Conservation (phyloP, 2,329 filamentous ascomycete species). For the Aspergillus uvarum region DNA sequence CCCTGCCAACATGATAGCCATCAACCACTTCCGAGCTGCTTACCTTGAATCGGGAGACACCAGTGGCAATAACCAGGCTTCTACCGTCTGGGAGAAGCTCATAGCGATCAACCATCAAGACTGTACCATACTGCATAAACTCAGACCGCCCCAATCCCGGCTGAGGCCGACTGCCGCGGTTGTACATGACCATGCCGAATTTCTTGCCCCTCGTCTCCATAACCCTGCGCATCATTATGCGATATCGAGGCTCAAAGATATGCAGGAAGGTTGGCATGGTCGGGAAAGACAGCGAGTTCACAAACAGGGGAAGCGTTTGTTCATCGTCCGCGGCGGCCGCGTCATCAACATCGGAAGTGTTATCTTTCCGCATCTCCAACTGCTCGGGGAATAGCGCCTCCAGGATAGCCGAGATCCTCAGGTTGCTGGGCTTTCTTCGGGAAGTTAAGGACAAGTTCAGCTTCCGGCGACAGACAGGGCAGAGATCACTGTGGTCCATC, state of each 20-base stretch:
- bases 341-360: conserved; percentile 52
- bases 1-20: conserved; percentile 73
- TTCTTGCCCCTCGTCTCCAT: conserved; percentile 67
- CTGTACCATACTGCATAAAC: conserved; percentile 74
- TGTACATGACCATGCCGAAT: conserved; percentile 83
- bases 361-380: conserved; percentile 57
- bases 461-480: conserved; percentile 73
- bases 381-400: conserved; percentile 68
- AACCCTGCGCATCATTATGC: conserved; percentile 80
- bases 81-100: conserved; percentile 76
- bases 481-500: conserved; percentile 73
- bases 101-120: conserved; percentile 72
- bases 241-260: conserved; percentile 89
- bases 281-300: conserved; percentile 80
- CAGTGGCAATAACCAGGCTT: conserved; percentile 75
- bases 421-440: conserved; percentile 58
- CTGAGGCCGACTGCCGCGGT: conserved; percentile 54
- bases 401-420: conserved; percentile 62
- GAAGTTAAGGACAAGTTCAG: conserved; percentile 57
- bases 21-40: conserved; percentile 63
- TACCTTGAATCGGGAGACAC: conserved; percentile 74
- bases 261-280: conserved; percentile 82
- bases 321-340: conserved; percentile 54
- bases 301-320: conserved; percentile 69
- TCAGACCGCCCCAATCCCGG: conserved; percentile 52